Conservation (phyloP, 2,329 filamentous ascomycete genomes). For the Pseudogymnoascus sp. region DNA sequence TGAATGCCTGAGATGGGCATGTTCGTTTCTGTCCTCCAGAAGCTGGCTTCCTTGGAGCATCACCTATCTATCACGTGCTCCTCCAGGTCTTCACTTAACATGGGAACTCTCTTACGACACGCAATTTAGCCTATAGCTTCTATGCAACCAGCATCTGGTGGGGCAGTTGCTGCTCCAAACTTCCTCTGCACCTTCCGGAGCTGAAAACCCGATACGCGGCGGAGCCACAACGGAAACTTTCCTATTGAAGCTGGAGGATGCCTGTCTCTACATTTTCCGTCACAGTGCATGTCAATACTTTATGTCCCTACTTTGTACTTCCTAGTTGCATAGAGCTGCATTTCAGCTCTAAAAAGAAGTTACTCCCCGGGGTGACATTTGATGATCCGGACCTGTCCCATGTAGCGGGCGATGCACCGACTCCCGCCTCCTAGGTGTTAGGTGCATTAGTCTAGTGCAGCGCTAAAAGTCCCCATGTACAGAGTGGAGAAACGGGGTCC, state of each 20-base stretch:
- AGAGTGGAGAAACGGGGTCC: background rate
- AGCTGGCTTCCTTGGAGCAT: background rate
- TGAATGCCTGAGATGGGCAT: background rate
- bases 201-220: background rate
- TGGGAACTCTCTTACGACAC: background rate
- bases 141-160: background rate
- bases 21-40: background rate
- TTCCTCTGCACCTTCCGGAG: background rate
- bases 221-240: background rate
- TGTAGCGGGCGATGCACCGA: background rate
- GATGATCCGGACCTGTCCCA: background rate
- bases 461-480: background rate
- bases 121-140: background rate
- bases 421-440: background rate
- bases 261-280: background rate
- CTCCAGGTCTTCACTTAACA: background rate
- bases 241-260: background rate
- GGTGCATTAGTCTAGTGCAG: background rate
- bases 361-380: background rate
- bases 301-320: background rate
- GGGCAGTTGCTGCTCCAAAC: background rate
- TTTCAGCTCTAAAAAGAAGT: background rate
- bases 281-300: background rate
- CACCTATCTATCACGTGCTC: background rate
- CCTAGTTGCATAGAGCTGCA: background rate